Conservation (phyloP, 495 filamentous ascomycete species). For the Penicillium pancosmium region DNA sequence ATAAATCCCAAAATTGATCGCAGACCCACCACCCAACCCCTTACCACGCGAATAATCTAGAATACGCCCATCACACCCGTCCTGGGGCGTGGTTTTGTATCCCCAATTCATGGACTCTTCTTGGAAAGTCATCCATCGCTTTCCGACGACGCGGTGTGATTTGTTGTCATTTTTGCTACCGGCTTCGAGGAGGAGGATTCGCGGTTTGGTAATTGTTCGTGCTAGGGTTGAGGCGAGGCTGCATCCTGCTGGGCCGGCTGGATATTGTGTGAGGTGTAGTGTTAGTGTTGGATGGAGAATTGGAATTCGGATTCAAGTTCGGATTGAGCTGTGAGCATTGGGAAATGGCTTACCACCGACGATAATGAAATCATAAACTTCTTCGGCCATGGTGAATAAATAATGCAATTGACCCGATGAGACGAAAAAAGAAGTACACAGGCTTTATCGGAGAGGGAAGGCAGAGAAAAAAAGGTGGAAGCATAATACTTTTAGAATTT, state of each 20-base stretch:
- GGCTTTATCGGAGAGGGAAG: too few relatives aligned
- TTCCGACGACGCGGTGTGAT: slow-evolving; percentile 49
- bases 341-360: slow-evolving; percentile 51
- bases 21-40: slow-evolving; percentile 61
- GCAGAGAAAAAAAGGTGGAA: too few relatives aligned
- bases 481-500: too few relatives aligned
- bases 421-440: too few relatives aligned
- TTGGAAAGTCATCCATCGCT: slow-evolving; percentile 55
- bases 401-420: too few relatives aligned
- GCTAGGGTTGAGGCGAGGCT: slow-evolving; percentile 51
- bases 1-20: slow-evolving; percentile 66
- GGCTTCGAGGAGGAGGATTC: slow-evolving; percentile 61
- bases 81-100: slow-evolving; percentile 61
- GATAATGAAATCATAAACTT: slow-evolving; percentile 54
- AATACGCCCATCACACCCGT: slow-evolving; percentile 49
- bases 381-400: not conserved
- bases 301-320: not conserved
- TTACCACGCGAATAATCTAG: slow-evolving; percentile 61
- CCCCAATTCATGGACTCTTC: slow-evolving; percentile 57
- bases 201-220: slow-evolving; percentile 42
- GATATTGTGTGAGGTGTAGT: not conserved
- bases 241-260: slow-evolving; percentile 61
- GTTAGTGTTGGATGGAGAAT: not conserved
- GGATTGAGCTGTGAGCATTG: not conserved
- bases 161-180: slow-evolving; percentile 53